Conservation (phyloP, 1,139 yeast genomes). For the Geotrichum restrictum region DNA sequence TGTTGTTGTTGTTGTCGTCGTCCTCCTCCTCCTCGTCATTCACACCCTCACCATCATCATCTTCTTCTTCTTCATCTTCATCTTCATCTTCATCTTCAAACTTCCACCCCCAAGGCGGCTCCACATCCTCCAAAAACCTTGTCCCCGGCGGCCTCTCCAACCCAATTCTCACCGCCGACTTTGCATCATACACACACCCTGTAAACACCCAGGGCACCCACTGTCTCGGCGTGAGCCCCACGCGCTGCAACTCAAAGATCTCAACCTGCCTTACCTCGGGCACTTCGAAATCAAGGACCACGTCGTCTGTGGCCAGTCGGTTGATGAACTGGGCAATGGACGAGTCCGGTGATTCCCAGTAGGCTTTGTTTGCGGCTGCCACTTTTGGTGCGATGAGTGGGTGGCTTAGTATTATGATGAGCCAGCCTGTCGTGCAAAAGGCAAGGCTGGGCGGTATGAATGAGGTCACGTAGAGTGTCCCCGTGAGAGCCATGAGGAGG, state of each 20-base stretch:
- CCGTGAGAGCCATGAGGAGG: slow-evolving; percentile 45
- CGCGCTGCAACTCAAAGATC: slow-evolving; percentile 68
- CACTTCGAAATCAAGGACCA: slow-evolving; percentile 62
- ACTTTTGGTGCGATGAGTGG: slow-evolving; percentile 30
- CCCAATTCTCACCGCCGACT: slow-evolving; percentile 50
- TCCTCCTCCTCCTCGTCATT: no score
- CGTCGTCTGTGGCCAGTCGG: slow-evolving; percentile 46
- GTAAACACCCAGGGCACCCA: slow-evolving; percentile 60
- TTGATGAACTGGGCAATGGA: slow-evolving; percentile 31
- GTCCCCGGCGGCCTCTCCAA: slow-evolving; percentile 69
- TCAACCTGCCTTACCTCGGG: slow-evolving; percentile 57
- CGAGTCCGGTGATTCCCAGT: slow-evolving; percentile 27
- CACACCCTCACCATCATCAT: no score
- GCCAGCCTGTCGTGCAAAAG: slow-evolving; percentile 56
- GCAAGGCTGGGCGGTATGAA: slow-evolving; percentile 62
- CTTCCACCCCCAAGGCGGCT: slow-evolving; percentile 72
- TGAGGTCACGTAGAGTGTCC: slow-evolving; percentile 54
- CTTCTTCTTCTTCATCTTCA: no score
- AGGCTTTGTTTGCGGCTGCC: slow-evolving; percentile 26
- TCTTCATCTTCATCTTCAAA: slow-evolving; percentile 53
- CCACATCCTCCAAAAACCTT: slow-evolving; percentile 50
- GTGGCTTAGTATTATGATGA: slow-evolving; percentile 32
- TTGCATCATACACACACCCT: slow-evolving; percentile 49
- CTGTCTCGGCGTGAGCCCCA: slow-evolving; percentile 54
- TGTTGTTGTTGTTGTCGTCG: no score